Conservation (phyloP, 345 rosid species). For the Eucalyptus victrix region DNA sequence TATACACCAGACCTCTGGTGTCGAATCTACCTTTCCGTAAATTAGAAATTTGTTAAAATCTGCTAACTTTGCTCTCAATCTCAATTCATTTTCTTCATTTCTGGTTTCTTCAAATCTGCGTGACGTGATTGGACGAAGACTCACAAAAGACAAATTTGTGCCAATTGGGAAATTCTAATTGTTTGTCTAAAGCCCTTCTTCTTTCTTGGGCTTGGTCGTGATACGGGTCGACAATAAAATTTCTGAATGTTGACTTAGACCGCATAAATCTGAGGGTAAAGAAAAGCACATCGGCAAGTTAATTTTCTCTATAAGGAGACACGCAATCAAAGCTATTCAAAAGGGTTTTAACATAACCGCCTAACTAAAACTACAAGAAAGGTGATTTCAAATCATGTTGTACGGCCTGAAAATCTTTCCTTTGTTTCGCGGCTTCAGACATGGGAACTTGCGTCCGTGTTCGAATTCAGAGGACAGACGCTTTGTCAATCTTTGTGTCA, state of each 20-base stretch:
- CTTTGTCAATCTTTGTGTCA: background rate
- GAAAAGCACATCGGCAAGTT: background rate
- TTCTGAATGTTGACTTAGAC: background rate
- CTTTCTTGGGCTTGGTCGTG: background rate
- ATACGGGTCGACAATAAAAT: background rate
- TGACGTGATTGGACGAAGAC: background rate
- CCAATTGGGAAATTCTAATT: background rate
- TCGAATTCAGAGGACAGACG: too few relatives aligned
- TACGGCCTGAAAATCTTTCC: too few relatives aligned
- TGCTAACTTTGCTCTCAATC: background rate
- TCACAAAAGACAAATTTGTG: background rate
- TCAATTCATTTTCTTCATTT: background rate
- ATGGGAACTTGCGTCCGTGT: too few relatives aligned
- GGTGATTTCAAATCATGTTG: too few relatives aligned
- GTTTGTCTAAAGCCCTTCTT: background rate
- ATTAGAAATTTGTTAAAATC: too few relatives aligned
- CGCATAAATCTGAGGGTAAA: background rate
- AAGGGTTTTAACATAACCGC: background rate
- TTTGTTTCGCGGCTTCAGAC: too few relatives aligned
- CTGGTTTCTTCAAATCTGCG: background rate
- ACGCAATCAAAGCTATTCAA: background rate
- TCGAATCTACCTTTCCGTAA: background rate
- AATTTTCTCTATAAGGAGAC: background rate
- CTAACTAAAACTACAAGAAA: background rate
- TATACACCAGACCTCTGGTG: background rate